Conservation (phyloP, 257 asterid species). For the Euphrasia confusa region DNA sequence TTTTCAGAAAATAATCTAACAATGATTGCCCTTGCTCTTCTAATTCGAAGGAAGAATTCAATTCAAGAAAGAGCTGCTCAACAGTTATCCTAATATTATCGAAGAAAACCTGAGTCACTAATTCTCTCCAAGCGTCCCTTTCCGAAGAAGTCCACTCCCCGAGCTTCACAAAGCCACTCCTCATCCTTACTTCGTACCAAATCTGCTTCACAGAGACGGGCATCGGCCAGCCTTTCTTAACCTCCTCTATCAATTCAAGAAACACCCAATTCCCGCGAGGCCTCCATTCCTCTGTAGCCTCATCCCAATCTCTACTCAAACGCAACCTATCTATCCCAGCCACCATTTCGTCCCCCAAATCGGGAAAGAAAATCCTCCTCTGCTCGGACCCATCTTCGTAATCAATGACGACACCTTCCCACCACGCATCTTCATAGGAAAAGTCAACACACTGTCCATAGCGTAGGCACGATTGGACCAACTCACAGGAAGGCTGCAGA, state of each 20-base stretch:
- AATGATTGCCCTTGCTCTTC: slow-evolving; percentile 31
- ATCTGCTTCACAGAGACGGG: slow-evolving; percentile 71
- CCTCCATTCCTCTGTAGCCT: slow-evolving; percentile 57
- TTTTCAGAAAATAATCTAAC: slow-evolving; percentile 31
- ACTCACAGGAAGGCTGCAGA: slow-evolving; percentile 33
- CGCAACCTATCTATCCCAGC: slow-evolving; percentile 40
- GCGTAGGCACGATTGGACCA: slow-evolving; percentile 29
- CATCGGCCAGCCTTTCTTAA: slow-evolving; percentile 44
- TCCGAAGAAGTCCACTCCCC: slow-evolving; percentile 60
- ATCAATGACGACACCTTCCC: slow-evolving; percentile 96
- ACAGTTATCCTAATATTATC: slow-evolving; percentile 40
- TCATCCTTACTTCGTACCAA: slow-evolving; percentile 74
- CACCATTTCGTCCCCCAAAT: slow-evolving; percentile 75
- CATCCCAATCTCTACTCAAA: slow-evolving; percentile 71
- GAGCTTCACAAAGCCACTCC: slow-evolving; percentile 36
- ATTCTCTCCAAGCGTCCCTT: slow-evolving; percentile 44
- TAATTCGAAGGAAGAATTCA: slow-evolving; percentile 33
- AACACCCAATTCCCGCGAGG: slow-evolving; percentile 68
- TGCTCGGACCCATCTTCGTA: slow-evolving; percentile 42
- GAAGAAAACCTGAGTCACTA: slow-evolving; percentile 42
- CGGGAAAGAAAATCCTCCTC: slow-evolving; percentile 77
- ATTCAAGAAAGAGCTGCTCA: slow-evolving; percentile 33
- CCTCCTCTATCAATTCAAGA: slow-evolving; percentile 62
- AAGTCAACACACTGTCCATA: slow-evolving; percentile 80
- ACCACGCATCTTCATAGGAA: slow-evolving; percentile 62